Evolutionary conservation across 2,329 filamentous ascomycete species (phyloP).

Genomic region (Aspergillus aculeatus): DNA sequence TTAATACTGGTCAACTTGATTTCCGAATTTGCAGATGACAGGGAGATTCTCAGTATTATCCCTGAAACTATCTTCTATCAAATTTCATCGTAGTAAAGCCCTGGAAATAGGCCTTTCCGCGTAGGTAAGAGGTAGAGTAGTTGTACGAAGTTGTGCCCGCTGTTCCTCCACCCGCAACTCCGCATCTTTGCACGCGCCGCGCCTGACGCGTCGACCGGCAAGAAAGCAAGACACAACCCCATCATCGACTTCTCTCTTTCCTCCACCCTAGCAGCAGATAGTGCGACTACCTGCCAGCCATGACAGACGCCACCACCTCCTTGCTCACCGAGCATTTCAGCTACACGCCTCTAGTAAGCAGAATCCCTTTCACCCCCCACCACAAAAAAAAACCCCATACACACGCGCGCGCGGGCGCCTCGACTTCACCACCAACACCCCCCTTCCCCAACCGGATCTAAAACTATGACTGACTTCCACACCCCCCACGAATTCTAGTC

Average conservation of each 20-base stretch:
- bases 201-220: slow-evolving; percentile 20
- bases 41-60: too few species aligned
- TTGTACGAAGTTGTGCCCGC: too few species aligned
- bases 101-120: too few species aligned
- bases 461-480: slow-evolving; percentile 16
- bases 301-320: slow-evolving; percentile 50
- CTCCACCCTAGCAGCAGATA: not conserved
- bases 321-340: slow-evolving; percentile 94
- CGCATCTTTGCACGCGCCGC: slow-evolving; percentile 5
- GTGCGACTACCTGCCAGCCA: slow-evolving; percentile 16
- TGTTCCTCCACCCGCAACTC: not conserved
- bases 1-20: too few species aligned
- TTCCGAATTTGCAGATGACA: too few species aligned
- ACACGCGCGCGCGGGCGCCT: not conserved
- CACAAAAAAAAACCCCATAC: not conserved
- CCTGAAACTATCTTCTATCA: too few species aligned
- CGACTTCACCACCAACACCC: too few species aligned
- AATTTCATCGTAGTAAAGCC: too few species aligned
- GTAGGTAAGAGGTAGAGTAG: too few species aligned
- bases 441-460: too few species aligned
- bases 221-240: slow-evolving; percentile 1
- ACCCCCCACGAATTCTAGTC: slow-evolving; percentile 54
- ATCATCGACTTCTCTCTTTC: not conserved
- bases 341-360: slow-evolving; percentile 82
- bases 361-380: not conserved